Evolutionary conservation across 2,329 filamentous ascomycete genomes (phyloP), one percentile per base, ranked within the genome.

Genomic region (Trichoderma sp.): DNA sequence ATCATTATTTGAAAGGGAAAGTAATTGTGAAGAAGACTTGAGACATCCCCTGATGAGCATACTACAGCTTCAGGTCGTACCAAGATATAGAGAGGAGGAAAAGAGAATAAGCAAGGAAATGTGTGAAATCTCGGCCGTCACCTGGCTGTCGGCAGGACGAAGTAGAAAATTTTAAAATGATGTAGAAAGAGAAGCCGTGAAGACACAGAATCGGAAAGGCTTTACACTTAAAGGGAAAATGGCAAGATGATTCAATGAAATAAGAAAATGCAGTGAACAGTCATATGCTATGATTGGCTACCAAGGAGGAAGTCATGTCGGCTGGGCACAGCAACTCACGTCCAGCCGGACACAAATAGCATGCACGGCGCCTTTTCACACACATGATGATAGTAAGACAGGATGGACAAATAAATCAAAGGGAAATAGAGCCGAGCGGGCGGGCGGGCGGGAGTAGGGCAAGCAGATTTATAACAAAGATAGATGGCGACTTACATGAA

Each of bases 401-500:
- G 4, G 12, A 65, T 12, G 60, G 31, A 16, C 21, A 21, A 12
- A 56, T 73, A 31, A 50, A 63, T 18, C 29, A 24, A 65, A 33
- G 45, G 31, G 6, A 31, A 21, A 60, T 24, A 45, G 50, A 67
- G 21, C 33, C 62, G 53, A 67, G 16, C 27, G 14, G 50, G 35
- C 33, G 29, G 31, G 21, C 24, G 38, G 50, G 60, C 45, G 18
- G 29, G n/a, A 24, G 24, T 27, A 59, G 67, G 33, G 60, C 29
- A 60, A 38, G 24, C 9, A 64, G 27, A 45, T 29, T 60, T 41
- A 62, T 65, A 65, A 45, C 41, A 16, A 68, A 64, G 12, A 66
- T 21, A 60, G 62, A 69, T 24, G 18, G 16, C 62, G 68, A 75
- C 74, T 75, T 75, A 75, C 74, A 75, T 66, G 60, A 72, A 38